Conservation (phyloP, 2,329 filamentous ascomycete species). For the Hypocrella siamensis region DNA sequence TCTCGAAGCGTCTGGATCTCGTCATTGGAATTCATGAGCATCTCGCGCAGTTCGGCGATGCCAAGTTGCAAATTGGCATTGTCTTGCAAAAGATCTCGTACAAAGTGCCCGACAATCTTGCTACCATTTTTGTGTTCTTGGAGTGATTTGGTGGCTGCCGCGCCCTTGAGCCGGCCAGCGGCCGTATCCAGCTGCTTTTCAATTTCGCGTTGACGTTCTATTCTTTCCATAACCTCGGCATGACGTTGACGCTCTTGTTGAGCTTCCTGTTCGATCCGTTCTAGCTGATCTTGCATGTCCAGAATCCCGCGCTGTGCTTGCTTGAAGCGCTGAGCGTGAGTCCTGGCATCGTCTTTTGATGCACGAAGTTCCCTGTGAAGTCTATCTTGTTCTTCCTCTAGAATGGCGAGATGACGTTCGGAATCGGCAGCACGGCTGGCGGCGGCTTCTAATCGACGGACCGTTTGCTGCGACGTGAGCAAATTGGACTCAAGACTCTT, state of each 20-base stretch:
- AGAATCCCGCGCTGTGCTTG: conserved; percentile 66
- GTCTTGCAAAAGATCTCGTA: conserved; percentile 87
- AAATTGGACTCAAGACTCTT: conserved; percentile 62
- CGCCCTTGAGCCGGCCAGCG: conserved; percentile 65
- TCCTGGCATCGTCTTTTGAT: conserved; percentile 60
- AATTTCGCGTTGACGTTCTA: conserved; percentile 70
- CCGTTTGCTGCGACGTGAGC: conserved; percentile 59
- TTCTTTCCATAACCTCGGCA: conserved; percentile 61
- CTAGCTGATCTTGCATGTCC: conserved; percentile 73
- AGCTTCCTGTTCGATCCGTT: conserved; percentile 74
- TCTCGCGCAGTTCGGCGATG: conserved; percentile 78
- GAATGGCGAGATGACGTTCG: conserved; percentile 60
- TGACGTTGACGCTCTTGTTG: conserved; percentile 68
- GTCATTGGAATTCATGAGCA: conserved; percentile 83
- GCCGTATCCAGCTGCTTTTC: conserved; percentile 71
- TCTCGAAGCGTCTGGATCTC: conserved; percentile 80
- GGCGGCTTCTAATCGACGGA: conserved; percentile 58
- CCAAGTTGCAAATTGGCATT: conserved; percentile 88
- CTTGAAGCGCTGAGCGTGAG: conserved; percentile 70
- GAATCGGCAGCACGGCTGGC: conserved; percentile 61
- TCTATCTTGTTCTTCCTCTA: conserved; percentile 68
- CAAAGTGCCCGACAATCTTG: conserved; percentile 83
- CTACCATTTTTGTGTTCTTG: conserved; percentile 41
- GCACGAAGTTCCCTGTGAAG: conserved; percentile 52
- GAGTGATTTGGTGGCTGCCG: conserved; percentile 54